phyloP scores from a whole-genome alignment of 306 rosid genomes.

The Lagenaria siceraria region DNA sequence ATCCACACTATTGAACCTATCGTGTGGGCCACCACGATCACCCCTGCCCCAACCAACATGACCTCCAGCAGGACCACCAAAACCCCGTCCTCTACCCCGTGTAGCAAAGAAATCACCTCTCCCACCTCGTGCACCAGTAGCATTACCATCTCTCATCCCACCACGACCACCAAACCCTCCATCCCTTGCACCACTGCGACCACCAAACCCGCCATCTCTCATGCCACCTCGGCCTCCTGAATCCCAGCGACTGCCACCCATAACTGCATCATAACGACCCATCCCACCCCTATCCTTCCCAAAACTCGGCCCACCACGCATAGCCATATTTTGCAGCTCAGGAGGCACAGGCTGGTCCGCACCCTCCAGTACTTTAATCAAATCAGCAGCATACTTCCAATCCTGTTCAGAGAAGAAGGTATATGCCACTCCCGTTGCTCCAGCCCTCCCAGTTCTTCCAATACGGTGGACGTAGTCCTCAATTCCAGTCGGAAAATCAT shows the following conservation, averaged over 20 bases:
- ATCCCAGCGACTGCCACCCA: conserved; percentile 33
- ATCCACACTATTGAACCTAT: conserved; percentile 49
- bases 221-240: conserved; percentile 51
- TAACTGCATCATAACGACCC: conserved; percentile 44
- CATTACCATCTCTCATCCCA: conserved; percentile 43
- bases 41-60: conserved; percentile 65
- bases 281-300: conserved; percentile 60
- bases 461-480: conserved; percentile 98
- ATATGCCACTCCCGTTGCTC: conserved; percentile 86
- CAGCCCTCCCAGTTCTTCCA: conserved; percentile 98
- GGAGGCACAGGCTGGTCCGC: conserved; percentile 92
- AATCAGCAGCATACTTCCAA: conserved; percentile 83
- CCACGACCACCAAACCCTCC: conserved; percentile 39
- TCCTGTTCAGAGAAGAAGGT: conserved; percentile 97
- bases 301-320: conserved; percentile 68
- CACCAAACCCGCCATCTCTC: conserved; percentile 59
- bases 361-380: conserved; percentile 92
- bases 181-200: conserved; percentile 39
- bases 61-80: conserved; percentile 56
- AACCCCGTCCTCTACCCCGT: conserved; percentile 75
- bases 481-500: conserved; percentile 90
- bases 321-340: conserved; percentile 70
- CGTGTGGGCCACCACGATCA: conserved; percentile 41
- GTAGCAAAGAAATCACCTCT: conserved; percentile 70
- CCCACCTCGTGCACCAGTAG: conserved; percentile 39